phyloP scores from a whole-genome alignment of 345 rosid species.

The Jatropha curcas region DNA sequence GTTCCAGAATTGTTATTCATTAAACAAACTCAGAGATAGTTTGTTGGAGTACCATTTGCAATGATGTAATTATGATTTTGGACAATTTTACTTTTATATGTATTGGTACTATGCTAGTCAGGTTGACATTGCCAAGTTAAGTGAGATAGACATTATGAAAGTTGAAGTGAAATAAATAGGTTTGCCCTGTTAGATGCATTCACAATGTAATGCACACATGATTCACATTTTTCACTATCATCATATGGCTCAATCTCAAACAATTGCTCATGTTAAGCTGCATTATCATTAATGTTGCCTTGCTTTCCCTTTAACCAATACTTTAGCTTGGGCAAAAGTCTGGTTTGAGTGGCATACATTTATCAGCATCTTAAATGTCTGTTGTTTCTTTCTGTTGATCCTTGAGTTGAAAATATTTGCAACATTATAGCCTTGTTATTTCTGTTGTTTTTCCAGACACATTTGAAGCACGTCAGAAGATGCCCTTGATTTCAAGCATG shows the following conservation, averaged over 20 bases:
- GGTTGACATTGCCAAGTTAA: background rate
- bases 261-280: background rate
- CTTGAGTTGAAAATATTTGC: background rate
- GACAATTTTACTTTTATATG: background rate
- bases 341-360: background rate
- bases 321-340: background rate
- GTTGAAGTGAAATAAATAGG: background rate
- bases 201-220: background rate
- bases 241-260: background rate
- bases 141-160: background rate
- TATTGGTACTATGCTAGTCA: background rate
- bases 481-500: slow-evolving; percentile 39
- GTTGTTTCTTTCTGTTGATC: slow-evolving; percentile 1
- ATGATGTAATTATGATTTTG: background rate
- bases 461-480: slow-evolving; percentile 55
- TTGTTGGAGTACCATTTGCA: background rate
- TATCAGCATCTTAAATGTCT: background rate
- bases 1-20: background rate
- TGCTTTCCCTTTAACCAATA: background rate
- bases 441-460: slow-evolving; percentile 47
- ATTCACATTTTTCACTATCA: background rate
- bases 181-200: background rate
- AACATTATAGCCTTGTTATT: slow-evolving; percentile 20
- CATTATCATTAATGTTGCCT: slow-evolving; percentile 1
- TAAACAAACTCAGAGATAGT: background rate